Evolutionary conservation across 768 basidiomycete species (phyloP).

Genomic region (Mycena olivaceomarginata): DNA sequence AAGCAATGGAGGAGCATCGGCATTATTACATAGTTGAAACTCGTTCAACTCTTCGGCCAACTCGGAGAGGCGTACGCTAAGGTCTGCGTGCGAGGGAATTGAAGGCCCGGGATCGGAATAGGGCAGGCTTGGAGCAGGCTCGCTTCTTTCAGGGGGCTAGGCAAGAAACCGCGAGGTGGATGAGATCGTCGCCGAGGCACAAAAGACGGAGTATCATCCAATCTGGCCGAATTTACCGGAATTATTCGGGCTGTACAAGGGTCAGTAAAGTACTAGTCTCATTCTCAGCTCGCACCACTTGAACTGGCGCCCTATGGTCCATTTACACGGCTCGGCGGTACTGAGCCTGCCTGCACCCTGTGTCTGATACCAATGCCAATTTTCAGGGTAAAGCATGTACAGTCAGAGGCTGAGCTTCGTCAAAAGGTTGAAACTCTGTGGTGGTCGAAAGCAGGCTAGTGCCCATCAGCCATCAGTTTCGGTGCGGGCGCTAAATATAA

Average conservation of each 20-base stretch:
- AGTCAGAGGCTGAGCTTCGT: no score
- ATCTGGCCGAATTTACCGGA: neutral
- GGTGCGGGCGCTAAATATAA: no score
- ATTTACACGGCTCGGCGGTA: no score
- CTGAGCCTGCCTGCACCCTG: no score
- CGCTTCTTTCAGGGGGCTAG: slow-evolving; percentile 8
- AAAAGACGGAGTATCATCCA: neutral
- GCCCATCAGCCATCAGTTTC: no score
- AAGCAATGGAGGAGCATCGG: neutral
- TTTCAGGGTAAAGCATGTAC: no score
- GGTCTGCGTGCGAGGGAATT: neutral
- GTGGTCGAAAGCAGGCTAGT: no score
- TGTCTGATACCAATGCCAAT: no score
- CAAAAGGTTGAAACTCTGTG: no score
- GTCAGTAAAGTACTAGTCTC: no score
- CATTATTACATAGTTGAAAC: slow-evolving; percentile 19
- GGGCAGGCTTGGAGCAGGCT: neutral
- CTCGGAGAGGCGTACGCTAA: neutral
- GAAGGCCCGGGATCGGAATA: neutral
- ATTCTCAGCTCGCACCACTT: no score
- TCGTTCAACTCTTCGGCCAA: slow-evolving; percentile 10
- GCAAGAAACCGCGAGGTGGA: neutral
- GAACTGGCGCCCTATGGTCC: no score
- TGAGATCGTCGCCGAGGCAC: slow-evolving; percentile 12
- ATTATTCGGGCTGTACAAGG: neutral